Evolutionary conservation across 2,329 filamentous ascomycete genomes (phyloP).

Genomic region (Fusarium xylarioides): DNA sequence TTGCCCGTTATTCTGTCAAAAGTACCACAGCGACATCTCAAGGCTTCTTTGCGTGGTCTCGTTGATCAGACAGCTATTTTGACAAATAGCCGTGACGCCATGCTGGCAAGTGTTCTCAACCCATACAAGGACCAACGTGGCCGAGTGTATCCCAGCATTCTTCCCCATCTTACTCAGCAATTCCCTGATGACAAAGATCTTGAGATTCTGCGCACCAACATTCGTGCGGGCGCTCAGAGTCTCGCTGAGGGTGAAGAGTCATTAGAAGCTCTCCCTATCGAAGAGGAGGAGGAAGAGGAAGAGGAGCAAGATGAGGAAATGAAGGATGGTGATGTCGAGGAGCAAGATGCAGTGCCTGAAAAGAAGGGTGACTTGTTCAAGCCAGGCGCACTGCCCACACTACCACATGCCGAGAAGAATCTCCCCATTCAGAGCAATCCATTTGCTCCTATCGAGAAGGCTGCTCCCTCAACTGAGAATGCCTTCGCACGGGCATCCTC

Average conservation of each 20-base stretch:
- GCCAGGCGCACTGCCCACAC: slow-evolving; percentile 28
- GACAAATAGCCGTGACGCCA: slow-evolving; percentile 71
- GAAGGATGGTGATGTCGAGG: slow-evolving; percentile 50
- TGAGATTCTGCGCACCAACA: slow-evolving; percentile 73
- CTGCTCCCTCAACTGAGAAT: slow-evolving; percentile 15
- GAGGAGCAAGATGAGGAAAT: slow-evolving; percentile 51
- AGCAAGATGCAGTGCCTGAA: slow-evolving; percentile 43
- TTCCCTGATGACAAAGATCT: slow-evolving; percentile 71
- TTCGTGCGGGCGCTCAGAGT: slow-evolving; percentile 53
- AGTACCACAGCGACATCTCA: slow-evolving; percentile 72
- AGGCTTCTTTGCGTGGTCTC: slow-evolving; percentile 76
- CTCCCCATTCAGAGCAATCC: slow-evolving; percentile 49
- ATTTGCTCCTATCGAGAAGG: slow-evolving; percentile 44
- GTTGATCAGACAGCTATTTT: slow-evolving; percentile 86
- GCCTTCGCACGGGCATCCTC: slow-evolving; percentile 36
- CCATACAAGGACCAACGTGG: slow-evolving; percentile 73
- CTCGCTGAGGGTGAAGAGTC: slow-evolving; percentile 33
- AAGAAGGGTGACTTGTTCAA: slow-evolving; percentile 34
- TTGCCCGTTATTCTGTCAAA: slow-evolving; percentile 69
- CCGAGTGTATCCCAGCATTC: slow-evolving; percentile 74
- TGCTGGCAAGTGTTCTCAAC: slow-evolving; percentile 85
- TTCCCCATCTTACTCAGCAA: slow-evolving; percentile 79
- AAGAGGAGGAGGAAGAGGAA: slow-evolving; percentile 48
- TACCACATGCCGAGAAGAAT: slow-evolving; percentile 35
- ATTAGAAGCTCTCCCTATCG: slow-evolving; percentile 37